Conservation (phyloP, 83 land plant species). For the Isoetes engelmannii region DNA sequence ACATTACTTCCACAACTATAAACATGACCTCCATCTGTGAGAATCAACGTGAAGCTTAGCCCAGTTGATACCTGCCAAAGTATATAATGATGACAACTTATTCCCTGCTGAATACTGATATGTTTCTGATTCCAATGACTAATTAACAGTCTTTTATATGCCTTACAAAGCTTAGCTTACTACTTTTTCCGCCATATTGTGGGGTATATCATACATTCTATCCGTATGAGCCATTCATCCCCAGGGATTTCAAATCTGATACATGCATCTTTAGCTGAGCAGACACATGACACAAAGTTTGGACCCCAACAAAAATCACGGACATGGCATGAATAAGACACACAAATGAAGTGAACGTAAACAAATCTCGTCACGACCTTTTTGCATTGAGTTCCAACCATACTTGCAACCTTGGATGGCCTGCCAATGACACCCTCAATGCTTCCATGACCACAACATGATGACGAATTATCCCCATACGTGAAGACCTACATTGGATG, state of each 20-base stretch:
- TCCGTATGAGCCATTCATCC: too few relatives aligned
- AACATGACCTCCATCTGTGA: slow-evolving; percentile 63
- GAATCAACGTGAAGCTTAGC: slow-evolving; percentile 62
- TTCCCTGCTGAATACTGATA: too few relatives aligned
- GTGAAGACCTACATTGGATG: slow-evolving; percentile 54
- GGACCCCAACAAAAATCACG: neutral
- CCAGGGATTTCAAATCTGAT: too few relatives aligned
- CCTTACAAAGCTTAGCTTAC: too few relatives aligned
- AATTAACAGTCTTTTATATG: too few relatives aligned
- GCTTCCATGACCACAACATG: slow-evolving; percentile 73
- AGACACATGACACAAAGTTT: too few relatives aligned
- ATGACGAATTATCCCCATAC: slow-evolving; percentile 76
- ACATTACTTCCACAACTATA: slow-evolving; percentile 73
- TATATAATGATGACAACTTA: too few relatives aligned
- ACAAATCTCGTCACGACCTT: slow-evolving; percentile 33
- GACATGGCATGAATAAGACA: neutral
- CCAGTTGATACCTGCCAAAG: slow-evolving; percentile 74
- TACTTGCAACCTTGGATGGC: slow-evolving; percentile 57
- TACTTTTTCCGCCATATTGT: too few relatives aligned
- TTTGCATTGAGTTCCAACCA: slow-evolving; percentile 50
- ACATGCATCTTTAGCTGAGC: too few relatives aligned
- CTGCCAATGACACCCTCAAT: slow-evolving; percentile 45
- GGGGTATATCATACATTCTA: too few relatives aligned
- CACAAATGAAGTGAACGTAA: neutral
- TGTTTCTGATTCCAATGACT: too few relatives aligned